These are phyloP conservation scores for Penicillium sp. DNA, from an alignment of 2,329 filamentous ascomycete genomes.

Conservation along the genomic window DNA sequence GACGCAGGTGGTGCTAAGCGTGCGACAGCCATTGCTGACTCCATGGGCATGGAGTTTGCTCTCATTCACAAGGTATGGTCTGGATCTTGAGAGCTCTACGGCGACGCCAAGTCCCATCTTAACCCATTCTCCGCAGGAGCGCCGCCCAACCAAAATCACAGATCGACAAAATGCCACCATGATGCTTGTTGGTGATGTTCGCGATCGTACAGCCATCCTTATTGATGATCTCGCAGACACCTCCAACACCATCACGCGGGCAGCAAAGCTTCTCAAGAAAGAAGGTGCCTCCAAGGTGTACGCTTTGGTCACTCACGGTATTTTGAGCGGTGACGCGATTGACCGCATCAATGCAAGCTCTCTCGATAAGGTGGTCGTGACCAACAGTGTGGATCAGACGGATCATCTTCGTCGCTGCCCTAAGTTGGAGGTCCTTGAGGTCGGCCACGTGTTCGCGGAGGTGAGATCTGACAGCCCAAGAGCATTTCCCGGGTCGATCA, in stretches of 20 bases:
- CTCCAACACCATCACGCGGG: constrained; percentile 92
- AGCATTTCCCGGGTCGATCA: not conserved
- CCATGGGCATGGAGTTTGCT: constrained; percentile 88
- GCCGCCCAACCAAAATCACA: constrained; percentile 77
- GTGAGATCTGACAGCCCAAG: constrained; percentile 38
- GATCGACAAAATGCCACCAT: constrained; percentile 78
- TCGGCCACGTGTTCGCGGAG: constrained; percentile 85
- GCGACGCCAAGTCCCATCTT: constrained; percentile 7
- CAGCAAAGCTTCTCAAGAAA: constrained; percentile 93
- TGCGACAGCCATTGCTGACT: constrained; percentile 90
- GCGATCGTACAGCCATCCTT: constrained; percentile 74
- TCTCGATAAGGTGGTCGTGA: constrained; percentile 89
- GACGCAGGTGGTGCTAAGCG: constrained; percentile 96
- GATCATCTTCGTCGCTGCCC: constrained; percentile 71
- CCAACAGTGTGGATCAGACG: constrained; percentile 86
- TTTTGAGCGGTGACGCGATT: constrained; percentile 91
- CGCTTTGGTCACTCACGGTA: constrained; percentile 88
- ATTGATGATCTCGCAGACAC: constrained; percentile 95
- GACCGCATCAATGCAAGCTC: constrained; percentile 88
- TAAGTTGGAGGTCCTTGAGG: constrained; percentile 87
- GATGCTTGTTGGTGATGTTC: constrained; percentile 88
- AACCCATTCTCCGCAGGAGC: constrained; percentile 55
- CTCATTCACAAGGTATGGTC: constrained; percentile 86
- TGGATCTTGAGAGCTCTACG: not conserved
- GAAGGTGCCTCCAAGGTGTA: constrained; percentile 85